Evolutionary conservation across 768 basidiomycete species (phyloP).

Genomic region (Fomitopsis serialis): DNA sequence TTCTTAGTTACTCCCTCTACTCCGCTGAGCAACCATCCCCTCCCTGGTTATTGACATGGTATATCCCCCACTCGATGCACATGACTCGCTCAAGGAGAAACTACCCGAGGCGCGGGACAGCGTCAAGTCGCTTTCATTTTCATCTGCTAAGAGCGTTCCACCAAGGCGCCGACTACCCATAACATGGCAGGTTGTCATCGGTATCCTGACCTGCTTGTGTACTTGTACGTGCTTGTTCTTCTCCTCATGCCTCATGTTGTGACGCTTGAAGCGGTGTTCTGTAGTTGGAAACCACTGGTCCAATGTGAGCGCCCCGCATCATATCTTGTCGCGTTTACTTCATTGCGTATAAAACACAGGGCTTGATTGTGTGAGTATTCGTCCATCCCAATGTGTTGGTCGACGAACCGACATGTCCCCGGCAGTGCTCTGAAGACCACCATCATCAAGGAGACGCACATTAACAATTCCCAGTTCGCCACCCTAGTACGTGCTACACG

Average conservation of each 20-base stretch:
- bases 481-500: conserved; percentile 25
- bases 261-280: neutral
- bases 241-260: neutral
- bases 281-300: conserved; percentile 40
- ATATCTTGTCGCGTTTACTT: neutral
- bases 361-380: conserved; percentile 30
- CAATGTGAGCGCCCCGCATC: conserved; percentile 24
- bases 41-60: neutral
- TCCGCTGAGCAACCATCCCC: neutral
- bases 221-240: conserved; percentile 27
- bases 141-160: neutral
- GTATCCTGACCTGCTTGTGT: conserved; percentile 34
- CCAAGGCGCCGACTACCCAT: conserved; percentile 28
- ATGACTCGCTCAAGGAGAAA: too few species aligned
- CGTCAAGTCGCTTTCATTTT: conserved; percentile 5
- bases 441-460: conserved; percentile 34
- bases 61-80: neutral
- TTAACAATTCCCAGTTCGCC: conserved; percentile 41
- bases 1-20: neutral
- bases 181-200: conserved; percentile 30
- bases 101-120: neutral
- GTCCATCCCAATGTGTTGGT: neutral
- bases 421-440: conserved; percentile 35
- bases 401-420: neutral
- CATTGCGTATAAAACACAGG: conserved; percentile 17